Conservation (phyloP, 192 early-diverging fungal genomes). For the Paraglomus occultum region DNA sequence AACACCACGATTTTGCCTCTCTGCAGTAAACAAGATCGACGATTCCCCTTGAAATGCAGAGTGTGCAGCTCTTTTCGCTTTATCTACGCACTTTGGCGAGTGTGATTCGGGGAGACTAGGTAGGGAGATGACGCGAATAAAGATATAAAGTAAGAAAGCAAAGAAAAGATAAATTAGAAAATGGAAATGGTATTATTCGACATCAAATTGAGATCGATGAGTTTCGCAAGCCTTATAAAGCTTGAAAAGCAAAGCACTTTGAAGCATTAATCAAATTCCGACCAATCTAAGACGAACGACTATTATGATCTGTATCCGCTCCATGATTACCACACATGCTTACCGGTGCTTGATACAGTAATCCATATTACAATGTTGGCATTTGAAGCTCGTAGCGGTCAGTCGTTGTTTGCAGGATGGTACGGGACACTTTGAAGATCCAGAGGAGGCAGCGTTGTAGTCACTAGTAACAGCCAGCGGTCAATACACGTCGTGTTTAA, state of each 20-base stretch:
- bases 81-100: conserved; percentile 24
- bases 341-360: conserved; percentile 24
- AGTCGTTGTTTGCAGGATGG: conserved; percentile 17
- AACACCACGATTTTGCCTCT: conserved; percentile 12
- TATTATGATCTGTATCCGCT: too few relatives aligned
- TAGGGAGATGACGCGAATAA: neutral
- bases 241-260: too few relatives aligned
- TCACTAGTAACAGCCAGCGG: too few relatives aligned
- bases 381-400: neutral
- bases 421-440: neutral
- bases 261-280: too few relatives aligned
- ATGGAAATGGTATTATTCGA: too few relatives aligned
- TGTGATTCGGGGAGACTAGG: conserved; percentile 16
- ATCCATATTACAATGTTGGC: conserved; percentile 27
- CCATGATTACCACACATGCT: neutral
- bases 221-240: too few relatives aligned
- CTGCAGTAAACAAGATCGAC: conserved; percentile 9
- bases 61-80: conserved; percentile 5
- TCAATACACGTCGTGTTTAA: too few relatives aligned
- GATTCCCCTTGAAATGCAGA: conserved; percentile 19
- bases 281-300: too few relatives aligned
- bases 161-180: neutral
- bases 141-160: neutral
- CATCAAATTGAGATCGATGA: too few relatives aligned
- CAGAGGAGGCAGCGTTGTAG: too few relatives aligned